Evolutionary conservation across 257 asterid genomes (phyloP).

Genomic region (Plectranthus barbatus): DNA sequence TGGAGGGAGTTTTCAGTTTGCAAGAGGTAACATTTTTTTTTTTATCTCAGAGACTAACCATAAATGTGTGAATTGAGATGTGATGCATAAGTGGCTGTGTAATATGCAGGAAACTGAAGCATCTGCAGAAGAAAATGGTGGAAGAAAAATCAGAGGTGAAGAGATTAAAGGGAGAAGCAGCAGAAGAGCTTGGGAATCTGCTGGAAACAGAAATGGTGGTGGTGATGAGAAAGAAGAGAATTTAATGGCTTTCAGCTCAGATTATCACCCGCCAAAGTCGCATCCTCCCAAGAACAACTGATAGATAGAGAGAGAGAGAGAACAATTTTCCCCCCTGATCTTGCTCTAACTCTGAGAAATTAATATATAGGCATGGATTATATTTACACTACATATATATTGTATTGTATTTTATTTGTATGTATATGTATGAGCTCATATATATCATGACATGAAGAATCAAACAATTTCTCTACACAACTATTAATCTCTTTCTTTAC

Average conservation of each 20-base stretch:
- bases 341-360: constrained; percentile 13
- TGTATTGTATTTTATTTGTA: constrained; percentile 7
- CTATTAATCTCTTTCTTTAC: neutral
- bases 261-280: constrained; percentile 47
- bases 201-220: constrained; percentile 6
- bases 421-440: constrained; percentile 22
- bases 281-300: constrained; percentile 72
- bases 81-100: neutral
- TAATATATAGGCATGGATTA: neutral
- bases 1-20: constrained; percentile 1
- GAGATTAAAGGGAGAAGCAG: neutral
- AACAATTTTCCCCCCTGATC: constrained; percentile 32
- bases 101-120: constrained; percentile 25
- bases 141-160: constrained; percentile 29
- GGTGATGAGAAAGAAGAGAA: constrained; percentile 13
- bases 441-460: constrained; percentile 11
- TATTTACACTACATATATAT: neutral
- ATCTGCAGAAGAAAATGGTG: constrained; percentile 8
- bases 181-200: neutral
- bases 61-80: too few species aligned
- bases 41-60: too few species aligned
- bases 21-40: constrained; percentile 15
- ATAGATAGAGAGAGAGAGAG: constrained; percentile 12
- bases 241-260: constrained; percentile 45
- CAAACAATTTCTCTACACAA: neutral